phyloP scores from a whole-genome alignment of 1,284 basidiomycete genomes.

The Irpex lacteus region DNA sequence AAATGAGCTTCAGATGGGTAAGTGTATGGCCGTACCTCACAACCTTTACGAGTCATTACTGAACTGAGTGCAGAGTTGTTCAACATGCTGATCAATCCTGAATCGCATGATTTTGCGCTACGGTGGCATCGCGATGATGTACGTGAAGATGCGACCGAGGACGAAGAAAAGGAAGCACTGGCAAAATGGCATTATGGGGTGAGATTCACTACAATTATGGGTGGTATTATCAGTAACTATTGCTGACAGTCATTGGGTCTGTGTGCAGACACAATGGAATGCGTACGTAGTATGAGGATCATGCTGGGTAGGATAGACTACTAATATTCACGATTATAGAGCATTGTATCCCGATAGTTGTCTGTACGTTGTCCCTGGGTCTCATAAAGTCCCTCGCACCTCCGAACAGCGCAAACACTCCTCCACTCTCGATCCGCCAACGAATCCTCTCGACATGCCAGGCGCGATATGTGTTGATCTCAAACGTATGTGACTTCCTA shows the following conservation, averaged over 20 bases:
- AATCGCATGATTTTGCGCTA: constrained; percentile 66
- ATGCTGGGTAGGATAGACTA: too few relatives aligned
- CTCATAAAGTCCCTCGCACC: constrained; percentile 61
- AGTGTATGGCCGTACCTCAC: constrained; percentile 18
- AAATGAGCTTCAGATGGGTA: constrained; percentile 72
- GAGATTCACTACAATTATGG: constrained; percentile 19
- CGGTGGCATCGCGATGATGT: constrained; percentile 86
- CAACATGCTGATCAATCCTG: constrained; percentile 77
- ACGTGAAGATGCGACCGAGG: constrained; percentile 53
- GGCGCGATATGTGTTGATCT: constrained; percentile 59
- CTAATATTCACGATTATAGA: constrained; percentile 30
- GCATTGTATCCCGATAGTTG: constrained; percentile 75
- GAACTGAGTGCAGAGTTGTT: constrained; percentile 80
- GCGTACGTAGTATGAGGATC: constrained; percentile 41
- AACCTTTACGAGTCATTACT: too few relatives aligned
- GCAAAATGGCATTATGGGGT: constrained; percentile 67
- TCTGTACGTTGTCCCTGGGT: constrained; percentile 72
- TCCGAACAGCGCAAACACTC: constrained; percentile 59
- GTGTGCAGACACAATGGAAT: constrained; percentile 76
- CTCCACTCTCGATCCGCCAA: constrained; percentile 51
- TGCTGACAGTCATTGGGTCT: neutral
- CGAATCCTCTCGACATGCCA: constrained; percentile 67
- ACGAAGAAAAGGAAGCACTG: constrained; percentile 64
- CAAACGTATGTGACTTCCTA: constrained; percentile 43
- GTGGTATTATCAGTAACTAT: neutral